phyloP scores from a whole-genome alignment of 495 filamentous ascomycete genomes.

The Neurospora sp. region DNA sequence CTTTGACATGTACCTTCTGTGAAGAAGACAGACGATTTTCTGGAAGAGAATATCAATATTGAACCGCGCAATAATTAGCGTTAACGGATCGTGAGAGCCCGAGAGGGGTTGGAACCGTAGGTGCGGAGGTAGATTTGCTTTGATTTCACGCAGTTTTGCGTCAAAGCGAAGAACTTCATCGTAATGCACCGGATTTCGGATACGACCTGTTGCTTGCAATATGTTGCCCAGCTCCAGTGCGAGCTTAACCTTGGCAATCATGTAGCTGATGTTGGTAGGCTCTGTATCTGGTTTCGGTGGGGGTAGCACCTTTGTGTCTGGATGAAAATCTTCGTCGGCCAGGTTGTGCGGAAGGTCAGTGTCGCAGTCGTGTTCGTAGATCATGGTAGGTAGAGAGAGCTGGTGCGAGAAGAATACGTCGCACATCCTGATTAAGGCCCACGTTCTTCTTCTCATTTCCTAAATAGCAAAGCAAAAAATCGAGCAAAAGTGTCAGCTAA shows the following conservation, averaged over 20 bases:
- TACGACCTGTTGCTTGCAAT: slow-evolving; percentile 38
- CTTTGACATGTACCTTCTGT: slow-evolving; percentile 69
- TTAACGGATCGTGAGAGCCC: slow-evolving; percentile 63
- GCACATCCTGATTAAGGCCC: slow-evolving; percentile 70
- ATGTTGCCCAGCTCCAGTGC: slow-evolving; percentile 46
- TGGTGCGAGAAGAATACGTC: slow-evolving; percentile 90
- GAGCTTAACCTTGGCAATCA: slow-evolving; percentile 71
- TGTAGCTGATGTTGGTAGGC: slow-evolving; percentile 76
- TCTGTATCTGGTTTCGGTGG: slow-evolving; percentile 63
- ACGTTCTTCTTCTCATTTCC: slow-evolving; percentile 86
- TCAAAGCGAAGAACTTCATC: slow-evolving; percentile 76
- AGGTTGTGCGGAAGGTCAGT: slow-evolving; percentile 80
- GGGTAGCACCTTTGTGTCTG: slow-evolving; percentile 66
- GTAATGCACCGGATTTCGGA: slow-evolving; percentile 50
- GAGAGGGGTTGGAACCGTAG: slow-evolving; percentile 60
- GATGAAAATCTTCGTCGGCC: slow-evolving; percentile 87
- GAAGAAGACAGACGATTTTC: slow-evolving; percentile 73
- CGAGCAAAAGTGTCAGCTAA: background rate
- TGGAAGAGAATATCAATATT: slow-evolving; percentile 73
- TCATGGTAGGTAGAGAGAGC: slow-evolving; percentile 77
- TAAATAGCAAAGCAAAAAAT: slow-evolving; percentile 4
- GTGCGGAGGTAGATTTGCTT: slow-evolving; percentile 56
- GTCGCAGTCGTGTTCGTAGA: slow-evolving; percentile 73
- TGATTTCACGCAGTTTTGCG: slow-evolving; percentile 56
- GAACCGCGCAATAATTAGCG: slow-evolving; percentile 72